Conservation (phyloP, 495 filamentous ascomycete species). For the Letharia lupina region DNA sequence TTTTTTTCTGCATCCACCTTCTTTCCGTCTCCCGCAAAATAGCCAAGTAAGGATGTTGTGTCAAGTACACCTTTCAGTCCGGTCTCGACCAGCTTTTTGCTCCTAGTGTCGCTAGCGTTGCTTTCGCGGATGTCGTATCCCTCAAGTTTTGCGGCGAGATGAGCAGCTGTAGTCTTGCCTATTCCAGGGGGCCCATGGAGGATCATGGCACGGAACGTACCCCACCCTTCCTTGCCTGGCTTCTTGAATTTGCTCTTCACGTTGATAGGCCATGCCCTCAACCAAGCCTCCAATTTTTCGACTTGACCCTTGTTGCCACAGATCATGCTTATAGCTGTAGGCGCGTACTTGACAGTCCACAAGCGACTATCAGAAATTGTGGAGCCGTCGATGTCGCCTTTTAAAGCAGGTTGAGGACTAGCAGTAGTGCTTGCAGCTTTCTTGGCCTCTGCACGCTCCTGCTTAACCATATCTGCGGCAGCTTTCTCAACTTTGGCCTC, state of each 20-base stretch:
- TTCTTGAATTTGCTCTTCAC: constrained; percentile 68
- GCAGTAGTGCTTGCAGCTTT: constrained; percentile 31
- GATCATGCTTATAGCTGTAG: constrained; percentile 71
- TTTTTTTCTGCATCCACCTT: constrained; percentile 73
- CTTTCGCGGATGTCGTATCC: constrained; percentile 91
- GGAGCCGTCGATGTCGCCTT: constrained; percentile 25
- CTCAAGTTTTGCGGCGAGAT: constrained; percentile 84
- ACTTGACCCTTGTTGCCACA: constrained; percentile 91
- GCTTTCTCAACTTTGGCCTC: constrained; percentile 66
- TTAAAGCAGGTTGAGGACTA: constrained; percentile 23
- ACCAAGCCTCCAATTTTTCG: constrained; percentile 81
- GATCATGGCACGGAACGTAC: constrained; percentile 72
- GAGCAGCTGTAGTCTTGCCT: constrained; percentile 95
- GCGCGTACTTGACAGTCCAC: constrained; percentile 96
- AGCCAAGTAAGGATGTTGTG: constrained; percentile 86
- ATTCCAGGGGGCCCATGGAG: constrained; percentile 93
- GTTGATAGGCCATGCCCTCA: constrained; percentile 69
- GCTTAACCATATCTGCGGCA: constrained; percentile 72
- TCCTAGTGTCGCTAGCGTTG: constrained; percentile 95
- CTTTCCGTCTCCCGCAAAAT: constrained; percentile 79
- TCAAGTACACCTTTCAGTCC: constrained; percentile 81
- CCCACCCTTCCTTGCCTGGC: constrained; percentile 72
- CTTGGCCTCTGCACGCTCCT: constrained; percentile 47
- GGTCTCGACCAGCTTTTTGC: constrained; percentile 90
- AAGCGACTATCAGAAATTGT: constrained; percentile 54